Conservation (phyloP, 2,329 filamentous ascomycete species). For the Pestalotiopsis fici region DNA sequence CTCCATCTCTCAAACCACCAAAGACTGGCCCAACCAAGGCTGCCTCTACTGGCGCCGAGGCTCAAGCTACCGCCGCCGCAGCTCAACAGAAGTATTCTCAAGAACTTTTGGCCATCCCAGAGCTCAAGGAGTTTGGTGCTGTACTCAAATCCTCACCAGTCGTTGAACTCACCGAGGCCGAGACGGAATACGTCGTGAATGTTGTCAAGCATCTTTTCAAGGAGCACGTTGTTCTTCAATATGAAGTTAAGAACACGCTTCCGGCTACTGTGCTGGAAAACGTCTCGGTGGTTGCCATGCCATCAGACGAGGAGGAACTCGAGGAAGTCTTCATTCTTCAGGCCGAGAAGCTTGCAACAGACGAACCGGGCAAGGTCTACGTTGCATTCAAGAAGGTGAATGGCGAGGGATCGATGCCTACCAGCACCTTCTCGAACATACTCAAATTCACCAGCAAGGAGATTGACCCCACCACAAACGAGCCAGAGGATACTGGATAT, state of each 20-base stretch:
- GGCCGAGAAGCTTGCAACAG: constrained; percentile 76
- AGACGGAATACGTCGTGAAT: constrained; percentile 94
- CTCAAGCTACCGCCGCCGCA: constrained; percentile 74
- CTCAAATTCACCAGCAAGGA: constrained; percentile 98
- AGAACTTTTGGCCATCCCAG: constrained; percentile 84
- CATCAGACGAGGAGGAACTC: constrained; percentile 77
- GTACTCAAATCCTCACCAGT: constrained; percentile 88
- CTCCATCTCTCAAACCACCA: constrained; percentile 91
- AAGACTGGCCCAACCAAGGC: constrained; percentile 77
- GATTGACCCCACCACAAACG: constrained; percentile 90
- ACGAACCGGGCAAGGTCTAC: constrained; percentile 91
- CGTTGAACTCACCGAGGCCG: constrained; percentile 91
- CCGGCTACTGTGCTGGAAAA: constrained; percentile 89
- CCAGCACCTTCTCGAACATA: constrained; percentile 83
- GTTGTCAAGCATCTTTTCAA: constrained; percentile 98
- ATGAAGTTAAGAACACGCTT: constrained; percentile 96
- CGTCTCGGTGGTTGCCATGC: constrained; percentile 79
- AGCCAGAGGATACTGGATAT: constrained; percentile 89
- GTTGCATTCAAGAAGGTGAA: constrained; percentile 87
- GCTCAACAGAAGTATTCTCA: constrained; percentile 87
- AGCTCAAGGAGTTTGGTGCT: constrained; percentile 85
- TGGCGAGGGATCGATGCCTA: constrained; percentile 75
- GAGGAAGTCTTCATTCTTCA: constrained; percentile 95
- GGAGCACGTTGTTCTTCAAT: constrained; percentile 93
- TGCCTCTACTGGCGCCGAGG: constrained; percentile 69